A percentile compares a stretch with the other conserved stretches of the same genome.
These are phyloP conservation scores for Pythium phragmitis DNA, from an alignment of 352 stramenopile species.

Conservation along the genomic window DNA sequence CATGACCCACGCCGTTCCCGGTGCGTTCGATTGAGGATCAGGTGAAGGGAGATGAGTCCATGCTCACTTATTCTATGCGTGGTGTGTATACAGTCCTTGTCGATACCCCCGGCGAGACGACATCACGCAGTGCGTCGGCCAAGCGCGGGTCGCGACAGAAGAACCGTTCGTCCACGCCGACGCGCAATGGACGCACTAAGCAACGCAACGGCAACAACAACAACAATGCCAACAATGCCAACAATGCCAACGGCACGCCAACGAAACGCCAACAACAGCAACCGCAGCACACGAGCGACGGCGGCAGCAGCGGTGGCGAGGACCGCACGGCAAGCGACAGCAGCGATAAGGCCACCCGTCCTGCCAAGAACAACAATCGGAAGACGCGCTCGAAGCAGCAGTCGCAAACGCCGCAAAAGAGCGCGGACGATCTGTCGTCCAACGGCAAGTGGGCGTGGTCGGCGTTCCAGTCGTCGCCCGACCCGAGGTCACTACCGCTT, in stretches of 20 bases:
- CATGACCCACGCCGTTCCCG: constrained; percentile 11
- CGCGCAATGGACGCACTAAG: constrained; percentile 34
- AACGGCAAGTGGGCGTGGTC: constrained; percentile 82
- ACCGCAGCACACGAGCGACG: background rate
- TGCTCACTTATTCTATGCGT: background rate
- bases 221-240: constrained; percentile 7
- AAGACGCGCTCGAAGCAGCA: constrained; percentile 24
- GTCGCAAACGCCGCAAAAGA: constrained; percentile 32
- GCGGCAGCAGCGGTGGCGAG: constrained; percentile 16
- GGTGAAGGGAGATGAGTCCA: background rate
- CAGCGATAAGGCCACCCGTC: constrained; percentile 19
- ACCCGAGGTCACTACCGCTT: constrained; percentile 68
- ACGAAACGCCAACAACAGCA: background rate
- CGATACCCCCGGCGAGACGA: background rate
- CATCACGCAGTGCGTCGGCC: constrained; percentile 41
- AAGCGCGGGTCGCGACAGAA: constrained; percentile 51
- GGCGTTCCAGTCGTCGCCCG: constrained; percentile 79
- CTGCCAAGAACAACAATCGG: constrained; percentile 9
- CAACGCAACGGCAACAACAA: constrained; percentile 26
- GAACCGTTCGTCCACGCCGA: constrained; percentile 43
- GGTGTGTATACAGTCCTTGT: background rate
- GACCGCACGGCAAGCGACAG: constrained; percentile 6
- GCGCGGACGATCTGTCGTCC: constrained; percentile 53
- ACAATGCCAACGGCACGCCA: background rate
- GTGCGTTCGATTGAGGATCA: background rate